Percentiles rank a stretch among this genome's conserved stretches.
phyloP scores from a whole-genome alignment of 257 asterid species.

The Solanum pimpinellifolium region DNA sequence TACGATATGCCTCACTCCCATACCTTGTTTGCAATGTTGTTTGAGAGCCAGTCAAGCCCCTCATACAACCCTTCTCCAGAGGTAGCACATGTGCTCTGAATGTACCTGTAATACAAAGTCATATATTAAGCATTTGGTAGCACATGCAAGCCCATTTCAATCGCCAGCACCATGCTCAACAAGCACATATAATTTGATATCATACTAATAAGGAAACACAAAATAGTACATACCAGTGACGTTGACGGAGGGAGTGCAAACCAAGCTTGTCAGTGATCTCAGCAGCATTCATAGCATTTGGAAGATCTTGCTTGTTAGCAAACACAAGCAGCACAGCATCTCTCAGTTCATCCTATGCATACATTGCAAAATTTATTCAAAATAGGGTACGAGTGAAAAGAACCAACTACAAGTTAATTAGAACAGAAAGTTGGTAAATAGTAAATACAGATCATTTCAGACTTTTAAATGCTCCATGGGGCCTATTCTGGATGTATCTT shows the following conservation, averaged over 20 bases:
- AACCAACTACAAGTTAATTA: background rate
- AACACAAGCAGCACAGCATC: slow-evolving; percentile 66
- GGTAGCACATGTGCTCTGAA: slow-evolving; percentile 68
- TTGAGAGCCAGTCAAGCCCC: slow-evolving; percentile 70
- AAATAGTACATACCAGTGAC: slow-evolving; percentile 33
- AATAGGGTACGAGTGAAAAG: background rate
- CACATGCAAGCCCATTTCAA: background rate
- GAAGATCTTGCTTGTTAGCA: slow-evolving; percentile 69
- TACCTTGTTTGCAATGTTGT: slow-evolving; percentile 64
- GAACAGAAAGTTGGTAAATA: background rate
- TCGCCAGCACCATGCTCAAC: background rate
- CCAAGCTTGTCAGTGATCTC: slow-evolving; percentile 71
- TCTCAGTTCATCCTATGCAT: slow-evolving; percentile 41
- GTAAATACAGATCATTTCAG: background rate
- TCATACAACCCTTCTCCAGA: slow-evolving; percentile 65
- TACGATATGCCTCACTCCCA: background rate
- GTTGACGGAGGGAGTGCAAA: slow-evolving; percentile 64
- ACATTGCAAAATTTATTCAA: background rate
- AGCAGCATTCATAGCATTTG: slow-evolving; percentile 68
- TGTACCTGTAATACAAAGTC: slow-evolving; percentile 28
- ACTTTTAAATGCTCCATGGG: background rate
- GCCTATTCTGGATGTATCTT: background rate
- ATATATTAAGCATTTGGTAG: background rate
- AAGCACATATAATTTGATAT: background rate
- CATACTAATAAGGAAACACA: background rate